A percentile compares a stretch with the other conserved stretches of the same genome.
Conservation (phyloP, 306 rosid genomes). For the Quercus cerris region DNA sequence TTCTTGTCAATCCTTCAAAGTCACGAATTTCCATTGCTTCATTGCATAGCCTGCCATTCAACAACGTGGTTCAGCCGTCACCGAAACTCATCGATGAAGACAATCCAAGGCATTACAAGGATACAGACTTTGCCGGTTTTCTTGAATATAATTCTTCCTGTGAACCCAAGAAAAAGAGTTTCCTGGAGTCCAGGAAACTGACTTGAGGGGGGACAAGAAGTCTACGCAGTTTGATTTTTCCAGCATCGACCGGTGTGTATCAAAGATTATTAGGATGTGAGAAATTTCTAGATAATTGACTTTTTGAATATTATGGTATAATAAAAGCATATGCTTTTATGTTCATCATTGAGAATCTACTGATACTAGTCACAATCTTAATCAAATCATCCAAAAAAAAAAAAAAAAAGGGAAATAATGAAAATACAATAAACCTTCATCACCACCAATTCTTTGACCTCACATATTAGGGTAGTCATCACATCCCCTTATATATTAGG, state of each 20-base stretch:
- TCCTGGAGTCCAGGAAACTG: slow-evolving; percentile 71
- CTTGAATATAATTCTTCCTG: slow-evolving; percentile 47
- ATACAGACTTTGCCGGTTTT: slow-evolving; percentile 59
- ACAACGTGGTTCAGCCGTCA: slow-evolving; percentile 47
- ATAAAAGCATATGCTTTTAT: background rate
- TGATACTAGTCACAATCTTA: background rate
- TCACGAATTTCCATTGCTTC: slow-evolving; percentile 67
- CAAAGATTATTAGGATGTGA: background rate
- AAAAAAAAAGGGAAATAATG: too few species aligned
- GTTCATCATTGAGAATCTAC: background rate
- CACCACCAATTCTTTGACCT: too few species aligned
- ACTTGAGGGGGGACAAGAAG: background rate
- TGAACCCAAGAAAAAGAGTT: slow-evolving; percentile 62
- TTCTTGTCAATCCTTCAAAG: slow-evolving; percentile 49
- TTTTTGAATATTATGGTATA: background rate
- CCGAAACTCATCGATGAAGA: slow-evolving; percentile 51
- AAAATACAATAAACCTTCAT: too few species aligned
- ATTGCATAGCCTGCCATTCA: slow-evolving; percentile 57
- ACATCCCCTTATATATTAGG: too few species aligned
- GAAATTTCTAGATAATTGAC: background rate
- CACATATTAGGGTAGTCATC: too few species aligned
- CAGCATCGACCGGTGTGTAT: background rate
- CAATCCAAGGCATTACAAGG: slow-evolving; percentile 63
- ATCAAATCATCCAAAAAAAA: too few species aligned
- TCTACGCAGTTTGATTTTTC: background rate